Base-by-base conservation (phyloP, 441 rosid species). In the Gossypium laxum region DNA sequence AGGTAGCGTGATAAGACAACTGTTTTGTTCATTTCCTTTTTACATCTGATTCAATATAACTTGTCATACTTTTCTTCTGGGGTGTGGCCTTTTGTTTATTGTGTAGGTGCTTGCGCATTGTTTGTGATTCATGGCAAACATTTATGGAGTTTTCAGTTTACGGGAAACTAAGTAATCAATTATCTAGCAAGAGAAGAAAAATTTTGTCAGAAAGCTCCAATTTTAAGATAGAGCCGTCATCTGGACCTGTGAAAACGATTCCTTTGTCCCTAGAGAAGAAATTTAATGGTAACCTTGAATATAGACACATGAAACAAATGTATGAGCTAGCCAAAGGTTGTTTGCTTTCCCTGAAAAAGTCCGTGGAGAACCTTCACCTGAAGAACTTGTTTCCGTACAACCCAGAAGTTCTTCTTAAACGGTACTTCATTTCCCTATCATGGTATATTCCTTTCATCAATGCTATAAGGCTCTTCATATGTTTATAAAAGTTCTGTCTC, bases 341-440 rank as follows among this genome's bases (percentile, higher is more conserved):
- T 77, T 82, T 93, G 84, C 82, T 91, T 84, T 86, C 89, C 10
- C 81, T 91, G 72, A 91, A 87, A 79, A 71, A 69, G 1, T 86
- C 94, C 45, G 48, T 86, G 67, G 87, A 84, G 79, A 87, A 77
- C 80, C 95, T 93, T 76, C 87, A 85, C 73, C 75, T 43, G 69
- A 91, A 88, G 84, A 85, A 82, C 48, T 74, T 93, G 69, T 91
- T 93, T 82, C 91, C 93, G 5, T 93, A 93, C 72, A 87, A 91
- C 76, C 95, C 97, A 34, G 80, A 78, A 74, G 90, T 82, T 69
- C 94, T 93, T 81, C 78, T 93, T 58, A 87, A 85, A 75, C 87
- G 96, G 98, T 93, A 24, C 64, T 52, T 34, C 51, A 34, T 62
- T 64, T 55, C 34, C 64, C 15, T 0, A 41, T 41, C 57, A 8